Evolutionary conservation across 208 protist species (phyloP), one percentile per base, ranked within the genome.

Genomic region (Acanthamoeba triangularis): DNA sequence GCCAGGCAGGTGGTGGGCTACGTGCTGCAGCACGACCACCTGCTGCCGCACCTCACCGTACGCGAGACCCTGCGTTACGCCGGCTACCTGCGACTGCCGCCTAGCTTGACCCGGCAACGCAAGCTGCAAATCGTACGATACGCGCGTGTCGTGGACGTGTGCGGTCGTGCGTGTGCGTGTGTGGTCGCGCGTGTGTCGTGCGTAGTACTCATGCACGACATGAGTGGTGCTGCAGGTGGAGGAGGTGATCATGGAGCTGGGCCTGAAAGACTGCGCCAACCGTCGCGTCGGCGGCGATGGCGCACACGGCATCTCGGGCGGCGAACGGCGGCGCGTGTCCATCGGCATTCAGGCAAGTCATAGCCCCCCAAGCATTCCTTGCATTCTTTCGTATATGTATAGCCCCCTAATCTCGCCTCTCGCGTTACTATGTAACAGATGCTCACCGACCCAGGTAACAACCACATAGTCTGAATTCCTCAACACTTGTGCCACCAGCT

Each of bases 281-380:
- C n/a, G 56, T 2, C 49, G 49, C 0, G 25, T 91, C 0, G 85
- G 85, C 13, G 85, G 85, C 3, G 56, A 63, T 52, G 49, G 49
- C 14, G 49, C 49, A 1, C 35, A 80, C 30, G 56, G 63, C 20
- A 80, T 94, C 28, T 94, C 88, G 0, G 88, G 88, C 56, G 96
- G 96, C 14, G 74, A 97, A 90, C 85, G 92, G 6, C 96, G 96
- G 59, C 94, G 96, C 4, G 94, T 96, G 20, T 96, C 95, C 84
- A 97, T 97, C 41, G 96, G 96, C 49, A 95, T 96, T 35, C 95
- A 97, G 96, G 74, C 96, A n/a, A n/a, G n/a, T 37, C 28, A 5
- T 52, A 78, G 49, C 11, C 59, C 59, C 59, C 5, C 11, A 3
- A 37, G 72, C 30, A 28, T 37, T 28, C 72, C 41, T 37, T 28